phyloP scores from a whole-genome alignment of 164 flowering plant genomes.

The Sextonia rubra region DNA sequence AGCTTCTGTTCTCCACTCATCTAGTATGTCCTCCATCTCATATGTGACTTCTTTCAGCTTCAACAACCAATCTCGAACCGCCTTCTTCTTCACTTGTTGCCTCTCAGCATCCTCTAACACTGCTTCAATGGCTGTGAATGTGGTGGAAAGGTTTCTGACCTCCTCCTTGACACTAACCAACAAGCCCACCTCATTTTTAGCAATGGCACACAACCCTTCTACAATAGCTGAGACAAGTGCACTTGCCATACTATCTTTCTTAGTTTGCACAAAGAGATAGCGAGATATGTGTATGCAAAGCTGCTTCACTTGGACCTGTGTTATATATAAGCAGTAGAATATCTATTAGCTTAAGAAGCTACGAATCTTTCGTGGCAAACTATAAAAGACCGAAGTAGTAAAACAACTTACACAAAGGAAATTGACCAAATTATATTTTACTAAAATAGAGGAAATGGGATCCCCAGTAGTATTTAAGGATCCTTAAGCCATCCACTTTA shows the following conservation, averaged over 20 bases:
- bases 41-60: not conserved
- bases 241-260: not conserved
- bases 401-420: too few species aligned
- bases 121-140: constrained; percentile 5
- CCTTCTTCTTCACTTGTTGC: not conserved
- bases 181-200: not conserved
- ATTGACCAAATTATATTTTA: too few species aligned
- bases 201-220: not conserved
- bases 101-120: not conserved
- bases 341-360: too few species aligned
- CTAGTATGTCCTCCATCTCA: not conserved
- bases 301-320: too few species aligned
- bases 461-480: too few species aligned
- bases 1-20: not conserved
- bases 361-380: too few species aligned
- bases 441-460: too few species aligned
- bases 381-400: too few species aligned
- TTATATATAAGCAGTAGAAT: too few species aligned
- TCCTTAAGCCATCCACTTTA: too few species aligned
- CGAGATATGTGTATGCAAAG: too few species aligned
- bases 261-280: too few species aligned
- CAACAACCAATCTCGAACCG: not conserved
- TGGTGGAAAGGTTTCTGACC: not conserved
- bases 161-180: not conserved
- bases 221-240: not conserved